Conservation (phyloP, 805 yeast genomes). For the Yamadazyma olivae region DNA sequence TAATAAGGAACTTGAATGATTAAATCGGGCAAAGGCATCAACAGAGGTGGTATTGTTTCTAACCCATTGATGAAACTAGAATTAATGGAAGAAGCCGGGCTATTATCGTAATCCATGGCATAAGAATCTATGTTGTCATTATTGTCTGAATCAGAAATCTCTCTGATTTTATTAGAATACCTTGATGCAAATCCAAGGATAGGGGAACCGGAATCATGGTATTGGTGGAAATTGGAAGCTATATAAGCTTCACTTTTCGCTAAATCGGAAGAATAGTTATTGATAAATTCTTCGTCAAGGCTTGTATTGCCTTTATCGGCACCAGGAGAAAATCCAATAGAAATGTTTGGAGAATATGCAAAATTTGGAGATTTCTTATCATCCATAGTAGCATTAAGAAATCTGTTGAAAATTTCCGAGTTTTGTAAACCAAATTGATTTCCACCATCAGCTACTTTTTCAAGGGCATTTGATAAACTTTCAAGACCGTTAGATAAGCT, state of each 20-base stretch:
- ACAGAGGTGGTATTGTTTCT: constrained; percentile 28
- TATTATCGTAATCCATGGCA: constrained; percentile 5
- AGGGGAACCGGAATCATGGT: background rate
- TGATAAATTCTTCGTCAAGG: constrained; percentile 13
- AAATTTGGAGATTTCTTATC: background rate
- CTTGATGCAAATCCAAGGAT: background rate
- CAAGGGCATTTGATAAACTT: constrained; percentile 22
- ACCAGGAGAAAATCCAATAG: constrained; percentile 2
- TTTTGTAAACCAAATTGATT: constrained; percentile 23
- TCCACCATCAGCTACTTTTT: constrained; percentile 23
- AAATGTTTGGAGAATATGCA: background rate
- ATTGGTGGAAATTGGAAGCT: background rate
- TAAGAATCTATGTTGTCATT: background rate
- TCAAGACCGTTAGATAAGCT: constrained; percentile 25
- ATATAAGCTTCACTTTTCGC: constrained; percentile 26
- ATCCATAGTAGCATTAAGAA: constrained; percentile 10
- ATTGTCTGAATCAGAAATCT: background rate
- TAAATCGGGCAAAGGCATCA: constrained; percentile 57
- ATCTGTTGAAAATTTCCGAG: constrained; percentile 25
- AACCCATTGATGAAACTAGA: constrained; percentile 1
- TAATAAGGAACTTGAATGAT: constrained; percentile 58
- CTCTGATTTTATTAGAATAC: background rate
- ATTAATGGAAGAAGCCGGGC: background rate
- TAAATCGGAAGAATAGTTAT: constrained; percentile 36
- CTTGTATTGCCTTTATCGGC: background rate